These are phyloP conservation scores for Elsinoe necatrix DNA, from an alignment of 2,329 filamentous ascomycete species.

Conservation along the genomic window DNA sequence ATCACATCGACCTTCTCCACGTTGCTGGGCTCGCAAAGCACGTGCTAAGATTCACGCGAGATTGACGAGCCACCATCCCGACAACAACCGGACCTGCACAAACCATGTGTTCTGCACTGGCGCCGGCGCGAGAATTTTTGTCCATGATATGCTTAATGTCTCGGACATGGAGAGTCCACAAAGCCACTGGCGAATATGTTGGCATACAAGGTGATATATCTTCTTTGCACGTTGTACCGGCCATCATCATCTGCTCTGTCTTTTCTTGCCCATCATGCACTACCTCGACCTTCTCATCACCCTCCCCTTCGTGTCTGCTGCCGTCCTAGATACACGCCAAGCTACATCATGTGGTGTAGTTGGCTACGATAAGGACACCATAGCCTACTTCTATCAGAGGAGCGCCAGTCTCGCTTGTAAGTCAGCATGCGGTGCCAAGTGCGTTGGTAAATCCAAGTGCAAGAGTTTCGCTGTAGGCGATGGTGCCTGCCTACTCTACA, in stretches of 20 bases:
- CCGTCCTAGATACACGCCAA: not conserved
- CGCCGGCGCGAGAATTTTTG: not conserved
- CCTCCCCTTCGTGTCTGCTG: not conserved
- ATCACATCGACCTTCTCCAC: not conserved
- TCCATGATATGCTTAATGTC: not conserved
- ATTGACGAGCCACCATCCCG: not conserved
- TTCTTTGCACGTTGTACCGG: not conserved
- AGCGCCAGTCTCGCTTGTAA: not conserved
- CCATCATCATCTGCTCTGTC: not conserved
- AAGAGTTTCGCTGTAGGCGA: conserved; percentile 1
- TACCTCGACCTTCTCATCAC: not conserved
- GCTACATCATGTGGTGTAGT: not conserved
- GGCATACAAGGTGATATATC: not conserved
- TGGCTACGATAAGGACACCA: not conserved
- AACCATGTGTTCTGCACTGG: not conserved
- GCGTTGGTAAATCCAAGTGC: not conserved
- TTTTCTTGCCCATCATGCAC: conserved; percentile 4
- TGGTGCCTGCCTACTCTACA: not conserved
- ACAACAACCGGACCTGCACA: not conserved
- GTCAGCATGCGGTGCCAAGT: not conserved
- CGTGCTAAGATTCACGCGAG: not conserved
- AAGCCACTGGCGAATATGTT: not conserved
- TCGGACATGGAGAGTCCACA: not conserved
- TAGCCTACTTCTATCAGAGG: conserved; percentile 3
- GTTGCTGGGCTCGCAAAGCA: not conserved